phyloP scores from a whole-genome alignment of 768 basidiomycete genomes.

The Sarcomyxa edulis region DNA sequence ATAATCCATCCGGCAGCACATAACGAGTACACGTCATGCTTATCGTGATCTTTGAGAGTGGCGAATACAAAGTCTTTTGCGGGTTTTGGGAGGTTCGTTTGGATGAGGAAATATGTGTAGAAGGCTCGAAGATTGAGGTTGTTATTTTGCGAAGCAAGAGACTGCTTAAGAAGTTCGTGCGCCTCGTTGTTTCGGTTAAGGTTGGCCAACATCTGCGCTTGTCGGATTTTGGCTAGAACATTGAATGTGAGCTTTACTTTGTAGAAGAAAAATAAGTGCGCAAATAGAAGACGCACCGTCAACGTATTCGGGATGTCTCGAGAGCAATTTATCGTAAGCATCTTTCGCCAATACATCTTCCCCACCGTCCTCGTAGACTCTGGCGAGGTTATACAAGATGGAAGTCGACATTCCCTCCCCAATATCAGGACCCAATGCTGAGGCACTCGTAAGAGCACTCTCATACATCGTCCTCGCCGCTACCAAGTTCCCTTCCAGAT shows the following conservation, averaged over 20 bases:
- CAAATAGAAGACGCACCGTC: slow-evolving; percentile 63
- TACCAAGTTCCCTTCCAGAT: slow-evolving; percentile 55
- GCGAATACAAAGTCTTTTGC: slow-evolving; percentile 89
- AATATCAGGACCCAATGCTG: slow-evolving; percentile 35
- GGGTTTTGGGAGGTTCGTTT: slow-evolving; percentile 59
- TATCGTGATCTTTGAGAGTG: slow-evolving; percentile 81
- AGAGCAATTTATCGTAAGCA: slow-evolving; percentile 81
- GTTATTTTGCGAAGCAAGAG: slow-evolving; percentile 66
- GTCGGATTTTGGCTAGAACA: slow-evolving; percentile 81
- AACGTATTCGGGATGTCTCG: slow-evolving; percentile 92
- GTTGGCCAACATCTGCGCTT: slow-evolving; percentile 72
- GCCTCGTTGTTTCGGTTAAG: slow-evolving; percentile 75
- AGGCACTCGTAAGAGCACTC: slow-evolving; percentile 58
- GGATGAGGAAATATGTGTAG: slow-evolving; percentile 90
- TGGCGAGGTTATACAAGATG: slow-evolving; percentile 86
- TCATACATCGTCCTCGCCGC: slow-evolving; percentile 69
- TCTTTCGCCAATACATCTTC: slow-evolving; percentile 70
- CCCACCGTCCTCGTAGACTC: slow-evolving; percentile 84
- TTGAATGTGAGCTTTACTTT: slow-evolving; percentile 1
- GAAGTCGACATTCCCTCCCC: slow-evolving; percentile 76
- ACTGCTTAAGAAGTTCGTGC: slow-evolving; percentile 86
- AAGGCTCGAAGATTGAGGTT: slow-evolving; percentile 89
- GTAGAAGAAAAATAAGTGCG: neutral
- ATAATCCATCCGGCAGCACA: slow-evolving; percentile 86
- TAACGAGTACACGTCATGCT: slow-evolving; percentile 86